Conservation (phyloP, 768 basidiomycete species). For the Agrocybe chaxingu region DNA sequence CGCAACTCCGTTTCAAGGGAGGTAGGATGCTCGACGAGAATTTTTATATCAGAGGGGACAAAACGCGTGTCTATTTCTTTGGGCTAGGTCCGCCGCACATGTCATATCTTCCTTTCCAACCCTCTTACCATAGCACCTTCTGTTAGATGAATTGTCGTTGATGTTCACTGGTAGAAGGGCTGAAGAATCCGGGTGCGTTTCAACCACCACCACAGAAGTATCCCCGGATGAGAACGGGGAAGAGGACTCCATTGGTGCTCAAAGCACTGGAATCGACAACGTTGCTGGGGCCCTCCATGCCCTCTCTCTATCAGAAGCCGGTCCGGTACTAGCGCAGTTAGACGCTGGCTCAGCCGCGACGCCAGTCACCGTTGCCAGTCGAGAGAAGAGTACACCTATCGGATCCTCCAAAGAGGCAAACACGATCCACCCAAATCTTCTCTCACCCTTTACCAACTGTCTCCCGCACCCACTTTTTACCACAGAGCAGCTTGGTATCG, state of each 20-base stretch:
- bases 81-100: slow-evolving; percentile 57
- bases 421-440: slow-evolving; percentile 37
- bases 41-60: slow-evolving; percentile 95
- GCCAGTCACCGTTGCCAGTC: not conserved
- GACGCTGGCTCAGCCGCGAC: no score
- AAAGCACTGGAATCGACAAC: no score
- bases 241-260: not conserved
- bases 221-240: slow-evolving; percentile 33
- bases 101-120: not conserved
- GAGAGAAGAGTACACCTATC: slow-evolving; percentile 9
- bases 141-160: slow-evolving; percentile 70
- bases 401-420: not conserved
- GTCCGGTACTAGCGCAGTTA: no score
- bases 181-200: slow-evolving; percentile 29
- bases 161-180: slow-evolving; percentile 68
- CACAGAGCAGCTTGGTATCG: slow-evolving; percentile 85
- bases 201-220: slow-evolving; percentile 28
- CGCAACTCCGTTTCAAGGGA: slow-evolving; percentile 90
- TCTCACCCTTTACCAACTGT: slow-evolving; percentile 25
- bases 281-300: no score
- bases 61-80: slow-evolving; percentile 97
- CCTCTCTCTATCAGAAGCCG: no score
- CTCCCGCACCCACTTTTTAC: slow-evolving; percentile 65
- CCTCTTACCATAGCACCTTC: slow-evolving; percentile 2
- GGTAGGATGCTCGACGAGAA: slow-evolving; percentile 88